Evolutionary conservation across 73 alveolate genomes (phyloP).

Genomic region (Blepharisma stoltei): DNA sequence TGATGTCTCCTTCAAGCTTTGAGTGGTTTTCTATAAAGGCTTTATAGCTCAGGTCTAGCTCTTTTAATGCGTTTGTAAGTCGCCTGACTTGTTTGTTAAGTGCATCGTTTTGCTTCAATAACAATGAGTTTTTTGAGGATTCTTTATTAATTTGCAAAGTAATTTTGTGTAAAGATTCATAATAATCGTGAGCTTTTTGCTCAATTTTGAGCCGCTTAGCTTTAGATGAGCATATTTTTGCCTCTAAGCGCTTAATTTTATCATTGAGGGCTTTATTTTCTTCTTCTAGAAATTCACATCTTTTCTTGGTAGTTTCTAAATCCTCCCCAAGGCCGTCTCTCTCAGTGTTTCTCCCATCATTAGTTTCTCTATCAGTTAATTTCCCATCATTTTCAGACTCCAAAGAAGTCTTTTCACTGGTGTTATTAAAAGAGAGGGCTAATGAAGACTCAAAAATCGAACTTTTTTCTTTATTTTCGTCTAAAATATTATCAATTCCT

Average conservation of each 20-base stretch:
- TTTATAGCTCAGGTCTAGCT: not conserved
- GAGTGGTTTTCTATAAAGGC: slow-evolving; percentile 10
- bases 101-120: not conserved
- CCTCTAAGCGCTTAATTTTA: not conserved
- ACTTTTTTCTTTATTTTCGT: too few species aligned
- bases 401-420: too few species aligned
- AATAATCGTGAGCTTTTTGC: slow-evolving; percentile 18
- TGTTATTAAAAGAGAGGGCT: too few species aligned
- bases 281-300: not conserved
- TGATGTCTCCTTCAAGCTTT: not conserved
- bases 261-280: not conserved
- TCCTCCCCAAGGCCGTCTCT: too few species aligned
- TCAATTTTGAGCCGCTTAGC: not conserved
- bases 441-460: too few species aligned
- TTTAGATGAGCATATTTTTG: not conserved
- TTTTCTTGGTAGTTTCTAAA: not conserved
- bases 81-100: not conserved
- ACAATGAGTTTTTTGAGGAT: not conserved
- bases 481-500: too few species aligned
- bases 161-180: slow-evolving; percentile 9
- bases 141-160: not conserved
- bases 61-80: not conserved
- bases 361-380: too few species aligned
- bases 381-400: too few species aligned
- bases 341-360: too few species aligned